phyloP scores from a whole-genome alignment of 176 grass and related monocot species.

The Themeda triandra region DNA sequence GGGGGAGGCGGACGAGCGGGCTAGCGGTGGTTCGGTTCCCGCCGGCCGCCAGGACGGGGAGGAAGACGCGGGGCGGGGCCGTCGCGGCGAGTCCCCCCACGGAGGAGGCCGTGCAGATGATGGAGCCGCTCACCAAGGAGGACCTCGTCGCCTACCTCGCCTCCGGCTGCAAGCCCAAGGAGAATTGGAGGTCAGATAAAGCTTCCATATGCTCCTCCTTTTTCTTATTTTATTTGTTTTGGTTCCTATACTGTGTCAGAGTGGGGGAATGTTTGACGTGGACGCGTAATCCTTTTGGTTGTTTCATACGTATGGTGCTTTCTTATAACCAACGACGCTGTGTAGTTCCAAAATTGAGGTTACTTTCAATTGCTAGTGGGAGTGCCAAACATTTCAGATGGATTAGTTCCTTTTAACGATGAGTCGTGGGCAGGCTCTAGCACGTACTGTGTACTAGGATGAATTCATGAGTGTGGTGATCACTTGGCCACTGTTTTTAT shows the following conservation, averaged over 20 bases:
- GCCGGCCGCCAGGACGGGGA: too few relatives aligned
- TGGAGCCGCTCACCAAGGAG: slow-evolving; percentile 86
- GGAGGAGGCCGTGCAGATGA: slow-evolving; percentile 64
- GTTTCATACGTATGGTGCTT: not conserved
- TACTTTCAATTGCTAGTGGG: not conserved
- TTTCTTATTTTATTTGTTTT: not conserved
- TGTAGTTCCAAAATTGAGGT: not conserved
- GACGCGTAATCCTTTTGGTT: not conserved
- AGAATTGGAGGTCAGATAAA: slow-evolving; percentile 69
- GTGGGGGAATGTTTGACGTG: not conserved
- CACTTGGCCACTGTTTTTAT: not conserved
- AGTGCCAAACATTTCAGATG: not conserved
- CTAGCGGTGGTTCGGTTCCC: not conserved
- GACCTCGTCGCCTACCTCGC: slow-evolving; percentile 82
- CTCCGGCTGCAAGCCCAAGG: slow-evolving; percentile 89
- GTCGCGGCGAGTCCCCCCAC: slow-evolving; percentile 82
- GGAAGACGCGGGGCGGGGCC: slow-evolving; percentile 22
- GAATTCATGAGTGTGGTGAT: not conserved
- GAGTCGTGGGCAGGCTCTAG: not conserved
- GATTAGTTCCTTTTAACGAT: not conserved
- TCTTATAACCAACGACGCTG: not conserved
- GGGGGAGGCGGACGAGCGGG: not conserved
- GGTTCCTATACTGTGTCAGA: not conserved
- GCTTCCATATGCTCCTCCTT: not conserved
- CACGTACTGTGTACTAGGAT: not conserved